Conservation (phyloP, 805 yeast genomes). For the Starmerella potacharoeniae region DNA sequence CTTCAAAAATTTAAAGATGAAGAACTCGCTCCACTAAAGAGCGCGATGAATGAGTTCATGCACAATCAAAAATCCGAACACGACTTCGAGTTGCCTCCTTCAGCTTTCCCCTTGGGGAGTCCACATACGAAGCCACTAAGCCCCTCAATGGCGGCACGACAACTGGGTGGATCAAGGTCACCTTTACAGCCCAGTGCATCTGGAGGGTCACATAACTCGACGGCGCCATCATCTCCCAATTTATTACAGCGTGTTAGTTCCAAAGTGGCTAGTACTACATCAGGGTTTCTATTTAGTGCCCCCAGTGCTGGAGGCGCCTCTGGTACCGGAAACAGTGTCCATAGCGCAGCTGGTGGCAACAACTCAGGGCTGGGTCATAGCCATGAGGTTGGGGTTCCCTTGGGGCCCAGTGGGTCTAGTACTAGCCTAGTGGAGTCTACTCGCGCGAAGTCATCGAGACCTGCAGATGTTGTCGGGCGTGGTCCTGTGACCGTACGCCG, state of each 20-base stretch:
- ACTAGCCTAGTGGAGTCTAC: background rate
- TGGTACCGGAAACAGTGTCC: background rate
- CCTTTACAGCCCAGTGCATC: background rate
- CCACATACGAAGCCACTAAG: background rate
- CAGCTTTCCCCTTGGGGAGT: background rate
- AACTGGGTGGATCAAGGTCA: background rate
- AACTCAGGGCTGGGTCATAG: background rate
- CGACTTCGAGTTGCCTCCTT: constrained; percentile 8
- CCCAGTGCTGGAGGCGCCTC: background rate
- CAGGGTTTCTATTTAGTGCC: constrained; percentile 4
- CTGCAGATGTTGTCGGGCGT: background rate
- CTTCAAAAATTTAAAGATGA: constrained; percentile 9
- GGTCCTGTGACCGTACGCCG: constrained; percentile 24
- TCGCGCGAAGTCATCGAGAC: background rate
- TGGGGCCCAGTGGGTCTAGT: background rate
- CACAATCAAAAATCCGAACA: background rate
- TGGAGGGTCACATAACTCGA: background rate
- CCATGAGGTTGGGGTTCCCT: background rate
- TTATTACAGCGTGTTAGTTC: constrained; percentile 16
- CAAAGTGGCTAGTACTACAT: constrained; percentile 9
- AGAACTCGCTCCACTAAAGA: constrained; percentile 13
- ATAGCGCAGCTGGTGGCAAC: background rate
- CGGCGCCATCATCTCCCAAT: constrained; percentile 3
- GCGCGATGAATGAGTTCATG: constrained; percentile 5
- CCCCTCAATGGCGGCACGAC: background rate